A percentile compares a stretch with the other conserved stretches of the same genome.
Conservation (phyloP, 257 asterid species). For the Marsdenia floribunda region DNA sequence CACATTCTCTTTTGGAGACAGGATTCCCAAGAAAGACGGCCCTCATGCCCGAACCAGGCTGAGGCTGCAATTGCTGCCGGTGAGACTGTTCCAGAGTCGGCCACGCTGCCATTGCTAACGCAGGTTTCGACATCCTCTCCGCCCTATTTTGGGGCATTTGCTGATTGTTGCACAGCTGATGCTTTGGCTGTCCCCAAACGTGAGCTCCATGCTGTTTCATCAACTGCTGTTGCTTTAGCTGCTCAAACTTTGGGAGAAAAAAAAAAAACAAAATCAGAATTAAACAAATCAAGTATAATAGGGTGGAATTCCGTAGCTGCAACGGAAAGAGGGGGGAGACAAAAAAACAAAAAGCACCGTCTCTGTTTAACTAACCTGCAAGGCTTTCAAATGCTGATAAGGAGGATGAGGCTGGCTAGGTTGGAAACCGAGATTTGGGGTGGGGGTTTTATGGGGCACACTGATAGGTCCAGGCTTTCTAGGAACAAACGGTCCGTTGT, state of each 20-base stretch:
- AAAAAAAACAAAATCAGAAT: not conserved
- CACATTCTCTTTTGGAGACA: constrained; percentile 41
- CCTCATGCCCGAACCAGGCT: constrained; percentile 36
- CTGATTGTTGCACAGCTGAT: constrained; percentile 22
- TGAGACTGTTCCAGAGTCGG: constrained; percentile 42
- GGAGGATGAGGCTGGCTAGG: constrained; percentile 27
- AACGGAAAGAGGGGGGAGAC: too few species aligned
- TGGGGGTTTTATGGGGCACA: constrained; percentile 1
- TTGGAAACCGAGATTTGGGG: constrained; percentile 13
- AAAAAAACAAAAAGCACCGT: not conserved
- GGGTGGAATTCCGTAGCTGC: too few species aligned
- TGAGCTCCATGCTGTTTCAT: constrained; percentile 24
- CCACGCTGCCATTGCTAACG: constrained; percentile 41
- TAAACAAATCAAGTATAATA: not conserved
- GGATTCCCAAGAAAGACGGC: constrained; percentile 44
- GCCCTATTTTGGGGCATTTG: constrained; percentile 24
- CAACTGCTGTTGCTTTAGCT: constrained; percentile 34
- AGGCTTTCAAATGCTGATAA: constrained; percentile 39
- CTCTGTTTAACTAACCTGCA: constrained; percentile 23
- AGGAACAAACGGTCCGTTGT: constrained; percentile 15
- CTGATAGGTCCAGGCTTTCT: constrained; percentile 24
- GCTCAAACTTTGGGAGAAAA: constrained; percentile 26
- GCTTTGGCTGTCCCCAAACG: constrained; percentile 25
- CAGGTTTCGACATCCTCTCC: constrained; percentile 24
- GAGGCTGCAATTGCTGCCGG: constrained; percentile 19